Percentiles rank a stretch among this genome's conserved stretches.
Evolutionary conservation across 805 yeast genomes (phyloP).

Genomic region (Saccharomycopsis malanga): DNA sequence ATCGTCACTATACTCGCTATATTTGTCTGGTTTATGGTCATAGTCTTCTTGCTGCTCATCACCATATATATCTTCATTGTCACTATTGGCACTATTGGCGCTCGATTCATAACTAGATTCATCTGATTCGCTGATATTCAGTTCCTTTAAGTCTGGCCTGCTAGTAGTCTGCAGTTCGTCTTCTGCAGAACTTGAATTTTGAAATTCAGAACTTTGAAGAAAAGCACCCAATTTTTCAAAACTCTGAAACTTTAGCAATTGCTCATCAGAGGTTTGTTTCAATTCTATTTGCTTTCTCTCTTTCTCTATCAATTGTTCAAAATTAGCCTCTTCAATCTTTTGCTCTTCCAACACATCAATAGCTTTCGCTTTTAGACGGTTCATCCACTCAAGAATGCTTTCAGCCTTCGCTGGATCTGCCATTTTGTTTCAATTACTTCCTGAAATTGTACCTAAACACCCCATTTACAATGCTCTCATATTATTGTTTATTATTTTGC

Average conservation of each 20-base stretch:
- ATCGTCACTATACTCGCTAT: not conserved
- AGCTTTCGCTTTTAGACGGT: slow-evolving; percentile 30
- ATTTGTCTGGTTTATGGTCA: not conserved
- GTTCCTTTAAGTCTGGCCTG: not conserved
- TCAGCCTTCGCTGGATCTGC: no score
- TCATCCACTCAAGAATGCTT: slow-evolving; percentile 31
- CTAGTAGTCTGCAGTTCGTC: not conserved
- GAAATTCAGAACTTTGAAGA: not conserved
- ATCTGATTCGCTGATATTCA: not conserved
- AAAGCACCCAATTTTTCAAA: slow-evolving; percentile 13
- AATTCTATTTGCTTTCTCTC: slow-evolving; percentile 27
- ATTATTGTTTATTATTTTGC: not conserved
- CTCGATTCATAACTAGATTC: not conserved
- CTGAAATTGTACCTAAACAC: not conserved
- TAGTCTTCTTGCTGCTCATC: slow-evolving; percentile 7
- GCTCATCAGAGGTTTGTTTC: slow-evolving; percentile 21
- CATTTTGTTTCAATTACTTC: slow-evolving; percentile 1
- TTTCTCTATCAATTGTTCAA: slow-evolving; percentile 31
- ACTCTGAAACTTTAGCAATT: slow-evolving; percentile 2
- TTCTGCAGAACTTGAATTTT: not conserved
- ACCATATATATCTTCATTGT: slow-evolving; percentile 2
- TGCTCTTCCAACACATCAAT: slow-evolving; percentile 28
- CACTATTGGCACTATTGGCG: not conserved
- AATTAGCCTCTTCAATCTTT: slow-evolving; percentile 31
- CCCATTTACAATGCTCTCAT: not conserved